phyloP scores from a whole-genome alignment of 1,284 basidiomycete species.

The Ganoderma lucidum region DNA sequence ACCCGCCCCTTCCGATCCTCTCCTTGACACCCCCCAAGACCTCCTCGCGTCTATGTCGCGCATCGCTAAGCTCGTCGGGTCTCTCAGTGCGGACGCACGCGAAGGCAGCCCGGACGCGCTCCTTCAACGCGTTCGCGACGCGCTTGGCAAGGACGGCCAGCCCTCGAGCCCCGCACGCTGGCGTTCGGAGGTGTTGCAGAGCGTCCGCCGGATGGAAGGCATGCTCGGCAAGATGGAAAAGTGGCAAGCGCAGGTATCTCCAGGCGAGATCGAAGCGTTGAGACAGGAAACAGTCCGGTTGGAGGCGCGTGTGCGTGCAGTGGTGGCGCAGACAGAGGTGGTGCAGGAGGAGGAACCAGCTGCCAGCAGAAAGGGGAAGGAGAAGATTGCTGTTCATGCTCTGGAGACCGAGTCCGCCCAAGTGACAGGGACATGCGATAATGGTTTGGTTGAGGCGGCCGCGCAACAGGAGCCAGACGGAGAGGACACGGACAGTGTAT shows the following conservation, averaged over 20 bases:
- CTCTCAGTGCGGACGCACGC: constrained; percentile 23
- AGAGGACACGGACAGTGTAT: constrained; percentile 21
- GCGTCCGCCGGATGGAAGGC: constrained; percentile 29
- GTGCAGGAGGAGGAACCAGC: background rate
- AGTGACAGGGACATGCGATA: background rate
- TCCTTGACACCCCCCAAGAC: constrained; percentile 23
- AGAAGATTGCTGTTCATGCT: background rate
- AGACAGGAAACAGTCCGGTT: constrained; percentile 27
- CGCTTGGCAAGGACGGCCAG: constrained; percentile 16
- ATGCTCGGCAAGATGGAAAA: constrained; percentile 31
- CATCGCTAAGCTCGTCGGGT: constrained; percentile 26
- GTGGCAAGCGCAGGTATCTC: constrained; percentile 27
- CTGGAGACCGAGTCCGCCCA: background rate
- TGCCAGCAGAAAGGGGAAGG: background rate
- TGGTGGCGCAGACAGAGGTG: constrained; percentile 25
- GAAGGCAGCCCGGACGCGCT: constrained; percentile 18
- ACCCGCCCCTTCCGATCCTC: constrained; percentile 4
- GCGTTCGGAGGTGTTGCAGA: constrained; percentile 30
- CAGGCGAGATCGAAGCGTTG: constrained; percentile 28
- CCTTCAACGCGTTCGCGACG: constrained; percentile 26
- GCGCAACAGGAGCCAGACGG: constrained; percentile 5
- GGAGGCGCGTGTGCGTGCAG: constrained; percentile 27
- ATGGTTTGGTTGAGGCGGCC: constrained; percentile 6
- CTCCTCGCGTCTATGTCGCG: constrained; percentile 31
- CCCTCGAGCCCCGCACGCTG: constrained; percentile 23